Conservation (phyloP, 345 rosid genomes). For the Citrus mangshanensis region DNA sequence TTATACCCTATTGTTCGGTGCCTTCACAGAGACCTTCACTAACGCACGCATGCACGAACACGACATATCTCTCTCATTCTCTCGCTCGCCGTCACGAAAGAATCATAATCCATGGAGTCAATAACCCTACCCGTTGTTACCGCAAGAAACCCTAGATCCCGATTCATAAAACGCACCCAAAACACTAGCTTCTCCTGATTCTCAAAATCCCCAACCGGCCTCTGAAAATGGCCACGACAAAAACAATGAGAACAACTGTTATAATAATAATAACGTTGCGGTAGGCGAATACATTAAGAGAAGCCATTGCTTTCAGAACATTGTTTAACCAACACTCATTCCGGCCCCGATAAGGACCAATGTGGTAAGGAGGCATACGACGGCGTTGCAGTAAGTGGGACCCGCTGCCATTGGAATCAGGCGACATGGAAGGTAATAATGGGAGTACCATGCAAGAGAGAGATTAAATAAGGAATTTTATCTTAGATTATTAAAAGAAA, state of each 20-base stretch:
- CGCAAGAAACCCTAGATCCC: slow-evolving; percentile 11
- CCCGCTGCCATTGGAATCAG: slow-evolving; percentile 54
- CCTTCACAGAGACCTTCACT: neutral
- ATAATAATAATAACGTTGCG: slow-evolving; percentile 1
- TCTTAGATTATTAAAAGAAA: slow-evolving; percentile 85
- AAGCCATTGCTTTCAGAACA: slow-evolving; percentile 54
- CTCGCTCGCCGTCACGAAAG: neutral
- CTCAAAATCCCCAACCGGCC: neutral
- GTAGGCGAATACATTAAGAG: slow-evolving; percentile 13
- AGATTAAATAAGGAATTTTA: slow-evolving; percentile 86
- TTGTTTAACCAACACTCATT: slow-evolving; percentile 51
- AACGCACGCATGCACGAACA: neutral
- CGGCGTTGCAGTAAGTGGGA: slow-evolving; percentile 88
- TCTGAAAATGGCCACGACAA: slow-evolving; percentile 4
- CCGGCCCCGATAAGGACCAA: slow-evolving; percentile 59
- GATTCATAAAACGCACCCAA: slow-evolving; percentile 20
- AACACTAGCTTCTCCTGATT: slow-evolving; percentile 9
- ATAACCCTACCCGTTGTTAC: slow-evolving; percentile 11
- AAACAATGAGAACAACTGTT: neutral
- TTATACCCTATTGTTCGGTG: too few relatives aligned
- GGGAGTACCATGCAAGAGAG: slow-evolving; percentile 86
- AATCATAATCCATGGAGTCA: slow-evolving; percentile 25
- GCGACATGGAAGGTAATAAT: slow-evolving; percentile 11
- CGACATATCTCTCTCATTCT: neutral
- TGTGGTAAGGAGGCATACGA: slow-evolving; percentile 80